These are phyloP conservation scores for Phaeotremella skinneri DNA, from an alignment of 768 basidiomycete genomes.

Conservation along the genomic window DNA sequence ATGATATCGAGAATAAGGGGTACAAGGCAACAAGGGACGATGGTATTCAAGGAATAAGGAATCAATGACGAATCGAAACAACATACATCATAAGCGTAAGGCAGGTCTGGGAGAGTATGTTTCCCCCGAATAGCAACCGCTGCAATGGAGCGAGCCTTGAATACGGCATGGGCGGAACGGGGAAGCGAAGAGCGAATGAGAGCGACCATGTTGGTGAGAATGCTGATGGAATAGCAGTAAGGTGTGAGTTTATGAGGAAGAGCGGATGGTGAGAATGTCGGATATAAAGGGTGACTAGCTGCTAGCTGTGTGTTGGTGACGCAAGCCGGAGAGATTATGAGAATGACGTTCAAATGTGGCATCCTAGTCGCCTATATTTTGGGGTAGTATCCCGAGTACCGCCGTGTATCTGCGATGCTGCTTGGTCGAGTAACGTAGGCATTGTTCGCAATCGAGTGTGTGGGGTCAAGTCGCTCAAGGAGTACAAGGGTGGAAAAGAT, in stretches of 20 bases:
- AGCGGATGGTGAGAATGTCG: not conserved
- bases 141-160: slow-evolving; percentile 5
- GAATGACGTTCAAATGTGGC: no score
- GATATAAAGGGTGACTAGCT: not conserved
- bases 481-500: no score
- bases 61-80: not conserved
- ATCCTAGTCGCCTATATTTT: no score
- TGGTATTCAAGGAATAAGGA: not conserved
- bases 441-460: no score
- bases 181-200: slow-evolving; percentile 16
- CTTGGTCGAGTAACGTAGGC: no score
- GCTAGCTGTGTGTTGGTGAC: not conserved
- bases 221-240: not conserved
- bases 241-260: not conserved
- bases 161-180: slow-evolving; percentile 10
- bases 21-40: not conserved
- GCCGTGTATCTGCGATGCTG: no score
- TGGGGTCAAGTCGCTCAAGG: no score
- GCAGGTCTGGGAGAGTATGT: slow-evolving; percentile 74
- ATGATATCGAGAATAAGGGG: not conserved
- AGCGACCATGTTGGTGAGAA: slow-evolving; percentile 20
- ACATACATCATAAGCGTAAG: slow-evolving; percentile 71
- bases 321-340: no score
- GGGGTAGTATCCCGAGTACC: no score
- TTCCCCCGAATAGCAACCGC: slow-evolving; percentile 46